phyloP scores from a whole-genome alignment of 495 filamentous ascomycete species.

The Articulospora tetracladia region DNA sequence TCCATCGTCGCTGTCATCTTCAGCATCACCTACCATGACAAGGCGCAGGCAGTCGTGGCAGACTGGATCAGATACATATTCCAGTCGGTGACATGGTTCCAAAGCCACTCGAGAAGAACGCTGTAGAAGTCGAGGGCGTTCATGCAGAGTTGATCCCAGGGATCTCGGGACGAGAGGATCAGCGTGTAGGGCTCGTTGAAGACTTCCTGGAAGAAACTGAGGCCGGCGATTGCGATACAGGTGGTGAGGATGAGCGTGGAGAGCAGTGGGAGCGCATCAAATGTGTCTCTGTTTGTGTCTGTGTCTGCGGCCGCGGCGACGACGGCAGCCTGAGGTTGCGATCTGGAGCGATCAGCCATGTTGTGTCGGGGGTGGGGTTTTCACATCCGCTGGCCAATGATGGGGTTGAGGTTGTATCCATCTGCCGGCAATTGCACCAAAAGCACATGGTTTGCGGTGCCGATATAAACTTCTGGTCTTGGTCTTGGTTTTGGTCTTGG shows the following conservation, averaged over 20 bases:
- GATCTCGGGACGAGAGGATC: no score
- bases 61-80: slow-evolving; percentile 29
- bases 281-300: no score
- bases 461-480: no score
- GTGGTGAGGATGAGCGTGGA: not conserved
- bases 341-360: no score
- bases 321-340: not conserved
- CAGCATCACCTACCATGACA: slow-evolving; percentile 28
- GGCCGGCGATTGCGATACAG: not conserved
- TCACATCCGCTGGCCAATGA: no score
- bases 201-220: not conserved
- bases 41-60: slow-evolving; percentile 25
- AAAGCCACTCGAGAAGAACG: slow-evolving; percentile 20
- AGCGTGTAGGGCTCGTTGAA: not conserved
- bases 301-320: not conserved
- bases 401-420: no score
- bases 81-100: slow-evolving; percentile 21
- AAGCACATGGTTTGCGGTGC: no score
- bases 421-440: no score
- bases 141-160: slow-evolving; percentile 20
- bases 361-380: no score
- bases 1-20: not conserved
- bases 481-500: no score
- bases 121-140: slow-evolving; percentile 22
- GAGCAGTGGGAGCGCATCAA: no score